Evolutionary conservation across 164 flowering plant genomes (phyloP).

Genomic region (Liriodendron chinense): DNA sequence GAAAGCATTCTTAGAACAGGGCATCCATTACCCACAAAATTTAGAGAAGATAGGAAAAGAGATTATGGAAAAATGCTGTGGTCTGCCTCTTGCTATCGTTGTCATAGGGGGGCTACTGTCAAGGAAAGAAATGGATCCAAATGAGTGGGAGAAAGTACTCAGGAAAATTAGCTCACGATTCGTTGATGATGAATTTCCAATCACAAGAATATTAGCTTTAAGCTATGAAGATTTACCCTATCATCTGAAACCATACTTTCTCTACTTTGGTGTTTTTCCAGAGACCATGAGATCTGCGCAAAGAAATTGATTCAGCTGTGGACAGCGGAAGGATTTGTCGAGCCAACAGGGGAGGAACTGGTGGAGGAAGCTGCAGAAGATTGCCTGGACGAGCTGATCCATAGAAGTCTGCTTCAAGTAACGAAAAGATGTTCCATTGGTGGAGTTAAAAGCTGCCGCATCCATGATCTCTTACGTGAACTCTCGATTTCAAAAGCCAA

Average conservation of each 20-base stretch:
- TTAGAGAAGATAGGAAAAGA: not conserved
- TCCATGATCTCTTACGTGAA: slow-evolving; percentile 31
- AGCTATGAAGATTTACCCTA: not conserved
- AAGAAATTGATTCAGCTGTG: not conserved
- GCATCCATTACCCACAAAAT: not conserved
- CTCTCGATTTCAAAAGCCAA: not conserved
- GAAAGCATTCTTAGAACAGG: not conserved
- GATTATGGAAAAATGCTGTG: slow-evolving; percentile 21
- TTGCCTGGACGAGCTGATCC: not conserved
- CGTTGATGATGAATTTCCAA: not conserved
- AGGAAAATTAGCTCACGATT: slow-evolving; percentile 25
- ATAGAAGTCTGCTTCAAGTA: not conserved
- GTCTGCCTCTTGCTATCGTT: slow-evolving; percentile 44
- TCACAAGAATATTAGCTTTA: not conserved
- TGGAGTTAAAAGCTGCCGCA: slow-evolving; percentile 30
- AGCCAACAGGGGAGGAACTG: not conserved
- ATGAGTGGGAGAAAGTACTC: slow-evolving; percentile 38
- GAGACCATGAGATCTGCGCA: not conserved
- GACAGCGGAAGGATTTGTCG: not conserved
- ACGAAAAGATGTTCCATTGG: slow-evolving; percentile 8
- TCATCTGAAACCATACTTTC: not conserved
- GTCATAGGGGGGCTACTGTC: slow-evolving; percentile 49
- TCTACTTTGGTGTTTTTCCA: not conserved
- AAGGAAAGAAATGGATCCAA: slow-evolving; percentile 17
- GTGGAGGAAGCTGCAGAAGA: not conserved